A percentile compares a stretch with the other conserved stretches of the same genome.
Evolutionary conservation across 306 rosid genomes (phyloP).

Genomic region (Boehmeria nivea): DNA sequence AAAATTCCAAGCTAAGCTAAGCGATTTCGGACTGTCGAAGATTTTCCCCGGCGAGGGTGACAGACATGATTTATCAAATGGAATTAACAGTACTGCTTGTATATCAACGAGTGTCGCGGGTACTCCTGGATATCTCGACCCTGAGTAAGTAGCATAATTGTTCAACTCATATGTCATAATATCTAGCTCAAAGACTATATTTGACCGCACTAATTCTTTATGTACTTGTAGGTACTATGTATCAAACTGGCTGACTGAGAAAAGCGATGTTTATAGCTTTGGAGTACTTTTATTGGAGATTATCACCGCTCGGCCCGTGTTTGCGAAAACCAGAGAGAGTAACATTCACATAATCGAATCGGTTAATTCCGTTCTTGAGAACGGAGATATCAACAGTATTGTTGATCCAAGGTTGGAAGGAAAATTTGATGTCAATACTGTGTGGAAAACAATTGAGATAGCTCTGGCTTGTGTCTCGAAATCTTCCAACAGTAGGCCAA

Average conservation of each 20-base stretch:
- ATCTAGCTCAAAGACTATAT: too few relatives aligned
- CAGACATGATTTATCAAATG: slow-evolving; percentile 1
- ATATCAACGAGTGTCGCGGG: slow-evolving; percentile 8
- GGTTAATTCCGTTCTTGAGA: neutral
- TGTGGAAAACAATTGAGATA: slow-evolving; percentile 7
- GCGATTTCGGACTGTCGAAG: slow-evolving; percentile 16
- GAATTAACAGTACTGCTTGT: neutral
- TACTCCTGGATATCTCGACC: slow-evolving; percentile 13
- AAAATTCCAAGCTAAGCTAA: slow-evolving; percentile 2
- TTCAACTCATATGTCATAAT: too few relatives aligned
- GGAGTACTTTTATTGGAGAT: neutral
- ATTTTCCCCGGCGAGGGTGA: neutral
- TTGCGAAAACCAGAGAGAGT: neutral
- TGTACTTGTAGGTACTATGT: neutral
- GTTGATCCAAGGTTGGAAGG: neutral
- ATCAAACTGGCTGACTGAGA: slow-evolving; percentile 7
- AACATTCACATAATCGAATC: neutral
- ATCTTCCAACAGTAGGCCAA: neutral
- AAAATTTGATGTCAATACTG: neutral
- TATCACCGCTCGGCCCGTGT: neutral
- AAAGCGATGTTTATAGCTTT: slow-evolving; percentile 7
- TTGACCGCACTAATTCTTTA: neutral
- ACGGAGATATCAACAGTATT: neutral
- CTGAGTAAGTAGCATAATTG: slow-evolving; percentile 24
- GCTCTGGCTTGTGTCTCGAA: slow-evolving; percentile 1